Base-by-base conservation (phyloP, 805 yeast genomes). In the Kregervanrija delftensis region DNA sequence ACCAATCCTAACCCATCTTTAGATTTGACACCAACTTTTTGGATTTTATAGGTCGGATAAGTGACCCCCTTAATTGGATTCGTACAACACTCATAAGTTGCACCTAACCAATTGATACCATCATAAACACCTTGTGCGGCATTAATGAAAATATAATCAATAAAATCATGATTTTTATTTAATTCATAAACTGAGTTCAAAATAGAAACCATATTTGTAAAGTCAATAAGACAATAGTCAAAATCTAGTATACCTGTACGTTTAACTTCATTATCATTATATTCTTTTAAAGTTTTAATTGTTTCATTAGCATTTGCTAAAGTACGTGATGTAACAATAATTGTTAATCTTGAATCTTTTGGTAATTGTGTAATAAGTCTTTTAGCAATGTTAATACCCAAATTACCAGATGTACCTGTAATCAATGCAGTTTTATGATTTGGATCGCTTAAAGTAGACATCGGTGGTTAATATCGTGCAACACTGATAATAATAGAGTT, bases 171-270 rank as follows among this genome's bases (percentile, higher is more conserved):
- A 48, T 79, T 75, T 53, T 79, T 75, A 48, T 66, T 64, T 48
- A 93, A 63, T 44, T 88, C 96, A 52, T 82, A 73, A 45, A 77
- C 77, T 0, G 95, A 96, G 28, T 76, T 73, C 30, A 86, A 66
- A 11, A 90, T 76, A 1, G 96, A 86, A 9, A 87, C 83, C 96
- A 90, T 88, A 56, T 86, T 79, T 11, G 90, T 76, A 61, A 91
- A 89, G 60, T 93, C 98, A n/a, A 93, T 80, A 40, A 93, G 67
- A 2, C 90, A 58, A 55, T 93, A 93, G 65, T 93, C 99, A 57
- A 83, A 91, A 57, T 87, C 95, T 5, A 89, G 72, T 30, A 72
- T 67, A 0, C 81, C 85, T 2, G 66, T 60, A 39, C 87, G 71
- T 39, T 63, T 64, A 4, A 60, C 58, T 33, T 49, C 44, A 6